phyloP scores from a whole-genome alignment of 2,329 filamentous ascomycete species.

The Rhynchosporium agropyri region DNA sequence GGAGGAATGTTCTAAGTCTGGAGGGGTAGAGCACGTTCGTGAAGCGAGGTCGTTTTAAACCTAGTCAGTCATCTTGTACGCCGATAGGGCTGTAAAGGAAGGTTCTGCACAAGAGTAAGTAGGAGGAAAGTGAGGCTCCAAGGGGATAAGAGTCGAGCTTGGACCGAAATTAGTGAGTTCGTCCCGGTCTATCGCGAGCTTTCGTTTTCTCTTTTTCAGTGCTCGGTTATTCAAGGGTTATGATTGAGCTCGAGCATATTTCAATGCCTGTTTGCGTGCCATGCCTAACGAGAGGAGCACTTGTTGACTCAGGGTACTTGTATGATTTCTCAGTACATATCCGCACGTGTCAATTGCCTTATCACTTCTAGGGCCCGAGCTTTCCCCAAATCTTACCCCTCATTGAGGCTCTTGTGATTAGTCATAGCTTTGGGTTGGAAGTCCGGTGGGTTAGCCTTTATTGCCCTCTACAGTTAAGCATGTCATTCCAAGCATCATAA shows the following conservation, averaged over 20 bases:
- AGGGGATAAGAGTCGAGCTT: no score
- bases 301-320: background rate
- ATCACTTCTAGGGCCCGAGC: slow-evolving; percentile 6
- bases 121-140: no score
- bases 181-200: slow-evolving; percentile 14
- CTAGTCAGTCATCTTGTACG: no score
- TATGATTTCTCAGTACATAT: background rate
- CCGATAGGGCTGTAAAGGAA: no score
- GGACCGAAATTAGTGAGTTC: background rate
- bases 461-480: no score
- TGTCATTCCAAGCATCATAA: background rate
- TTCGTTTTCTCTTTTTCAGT: slow-evolving; percentile 16
- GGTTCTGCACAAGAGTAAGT: no score
- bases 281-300: background rate
- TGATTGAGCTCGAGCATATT: background rate
- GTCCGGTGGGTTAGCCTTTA: no score
- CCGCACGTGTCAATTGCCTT: background rate
- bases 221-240: background rate
- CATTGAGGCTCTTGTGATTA: slow-evolving; percentile 7
- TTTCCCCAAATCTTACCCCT: background rate
- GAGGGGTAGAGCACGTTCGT: no score
- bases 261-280: background rate
- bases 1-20: no score
- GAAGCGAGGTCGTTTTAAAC: no score
- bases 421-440: background rate